Percentiles rank a stretch among this genome's conserved stretches.
phyloP scores from a whole-genome alignment of 2,329 filamentous ascomycete species.

The Botrytis elliptica region DNA sequence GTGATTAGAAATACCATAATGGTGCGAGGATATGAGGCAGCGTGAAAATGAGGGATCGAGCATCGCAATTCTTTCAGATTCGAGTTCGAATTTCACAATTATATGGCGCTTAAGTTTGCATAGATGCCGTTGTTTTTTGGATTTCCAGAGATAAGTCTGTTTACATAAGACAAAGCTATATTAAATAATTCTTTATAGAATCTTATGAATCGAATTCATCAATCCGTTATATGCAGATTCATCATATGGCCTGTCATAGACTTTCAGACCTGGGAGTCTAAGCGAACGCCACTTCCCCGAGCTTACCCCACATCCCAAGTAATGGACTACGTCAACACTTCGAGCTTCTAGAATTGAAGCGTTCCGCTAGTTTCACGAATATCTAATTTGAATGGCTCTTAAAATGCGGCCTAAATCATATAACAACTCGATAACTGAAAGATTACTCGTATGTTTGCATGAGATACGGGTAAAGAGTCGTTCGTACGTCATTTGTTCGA shows the following conservation, averaged over 20 bases:
- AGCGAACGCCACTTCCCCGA: not conserved
- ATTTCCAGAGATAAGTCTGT: not conserved
- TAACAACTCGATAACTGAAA: not conserved
- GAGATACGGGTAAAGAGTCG: not conserved
- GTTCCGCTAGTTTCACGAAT: not conserved
- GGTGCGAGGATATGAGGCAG: slow-evolving; percentile 15
- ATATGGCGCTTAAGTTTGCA: not conserved
- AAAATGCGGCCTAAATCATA: not conserved
- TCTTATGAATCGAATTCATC: not conserved
- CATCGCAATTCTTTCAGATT: not conserved
- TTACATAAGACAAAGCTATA: not conserved
- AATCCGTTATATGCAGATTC: not conserved
- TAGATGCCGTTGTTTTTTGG: not conserved
- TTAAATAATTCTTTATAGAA: not conserved
- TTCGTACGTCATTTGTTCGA: not conserved
- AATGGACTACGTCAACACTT: slow-evolving; percentile 2
- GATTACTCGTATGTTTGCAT: not conserved
- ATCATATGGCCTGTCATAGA: not conserved
- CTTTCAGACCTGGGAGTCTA: not conserved
- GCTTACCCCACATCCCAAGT: not conserved
- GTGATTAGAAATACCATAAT: slow-evolving; percentile 28
- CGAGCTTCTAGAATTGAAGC: not conserved
- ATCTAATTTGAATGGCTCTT: not conserved
- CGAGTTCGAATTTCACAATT: not conserved
- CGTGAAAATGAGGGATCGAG: not conserved